Base-by-base conservation (phyloP, 1,139 yeast species). In the Nakaseomyces sp. region DNA sequence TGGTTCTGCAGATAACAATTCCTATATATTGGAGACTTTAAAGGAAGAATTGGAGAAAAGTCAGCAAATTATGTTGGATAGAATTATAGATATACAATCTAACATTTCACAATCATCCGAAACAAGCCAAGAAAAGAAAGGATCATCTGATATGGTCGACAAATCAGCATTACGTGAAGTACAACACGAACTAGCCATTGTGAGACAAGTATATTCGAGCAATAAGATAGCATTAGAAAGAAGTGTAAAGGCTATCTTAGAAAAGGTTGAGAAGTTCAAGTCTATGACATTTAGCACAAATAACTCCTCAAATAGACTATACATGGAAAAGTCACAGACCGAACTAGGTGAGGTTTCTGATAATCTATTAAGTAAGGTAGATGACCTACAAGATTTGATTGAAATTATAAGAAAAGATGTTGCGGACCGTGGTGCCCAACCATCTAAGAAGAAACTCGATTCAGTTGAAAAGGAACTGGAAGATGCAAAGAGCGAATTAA, bases 371-470 rank as follows among this genome's bases (percentile, higher is more conserved):
- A 81, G 93, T 0, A 77, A 74, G 50, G 94, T 89, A 3, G 98
- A 93, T 60, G 96, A 88, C 55, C 68, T 93, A 30, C 96, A 89
- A 60, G 98, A 93, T 64, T 64, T 85, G 5, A 85, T 93, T 64
- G 98, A 93, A 58, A 88, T 88, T 1, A 69, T 91, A 47, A 72
- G 96, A 47, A 81, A 87, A 53, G 98, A 89, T 64, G 96, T 91
- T 10, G 95, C 95, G 0, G 86, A 81, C 49, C 74, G 96, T 50
- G 96, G 96, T 16, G 93, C 88, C 0, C 75, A 89, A 39, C 89
- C 95, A 12, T 70, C 87, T 1, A 77, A 75, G 39, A 80, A 82
- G 49, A 95, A 88, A 56, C 66, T 91, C 31, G 80, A 75, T 37
- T 68, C 72, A 26, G 82, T 93, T 2, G 58, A 73, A 12, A 77